Evolutionary conservation across 352 stramenopile species (phyloP).

Genomic region (Phytophthora parvispora): DNA sequence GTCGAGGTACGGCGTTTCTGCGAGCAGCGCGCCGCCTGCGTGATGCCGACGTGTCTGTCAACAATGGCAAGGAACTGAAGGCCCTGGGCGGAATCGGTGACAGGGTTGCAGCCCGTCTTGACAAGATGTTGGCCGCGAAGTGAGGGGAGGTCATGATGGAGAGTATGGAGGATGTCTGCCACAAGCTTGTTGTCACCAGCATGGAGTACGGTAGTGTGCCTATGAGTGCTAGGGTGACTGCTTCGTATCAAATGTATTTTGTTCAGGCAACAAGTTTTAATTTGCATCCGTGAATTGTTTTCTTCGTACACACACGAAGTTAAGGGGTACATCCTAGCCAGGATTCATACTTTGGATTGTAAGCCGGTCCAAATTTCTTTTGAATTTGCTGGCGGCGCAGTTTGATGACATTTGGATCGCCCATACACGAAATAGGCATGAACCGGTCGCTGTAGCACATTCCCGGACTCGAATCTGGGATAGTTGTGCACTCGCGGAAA

Average conservation of each 20-base stretch:
- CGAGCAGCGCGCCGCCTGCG: slow-evolving; percentile 68
- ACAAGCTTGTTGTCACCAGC: slow-evolving; percentile 12
- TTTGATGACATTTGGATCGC: slow-evolving; percentile 14
- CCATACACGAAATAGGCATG: slow-evolving; percentile 30
- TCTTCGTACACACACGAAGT: background rate
- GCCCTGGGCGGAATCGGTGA: slow-evolving; percentile 66
- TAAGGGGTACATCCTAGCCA: slow-evolving; percentile 31
- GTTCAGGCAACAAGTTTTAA: too few species aligned
- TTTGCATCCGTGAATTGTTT: too few species aligned
- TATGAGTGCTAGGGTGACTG: slow-evolving; percentile 10
- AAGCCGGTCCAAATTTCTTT: slow-evolving; percentile 18
- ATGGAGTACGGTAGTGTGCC: background rate
- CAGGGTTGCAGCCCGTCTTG: slow-evolving; percentile 72
- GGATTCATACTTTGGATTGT: slow-evolving; percentile 24
- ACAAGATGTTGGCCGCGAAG: slow-evolving; percentile 41
- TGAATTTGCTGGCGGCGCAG: slow-evolving; percentile 34
- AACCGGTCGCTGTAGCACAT: slow-evolving; percentile 42
- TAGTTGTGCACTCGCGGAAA: slow-evolving; percentile 37
- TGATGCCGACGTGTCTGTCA: slow-evolving; percentile 57
- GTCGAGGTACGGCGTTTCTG: slow-evolving; percentile 70
- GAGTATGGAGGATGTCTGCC: too few species aligned
- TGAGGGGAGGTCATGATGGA: slow-evolving; percentile 2
- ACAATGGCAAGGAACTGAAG: slow-evolving; percentile 58
- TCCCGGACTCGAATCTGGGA: background rate
- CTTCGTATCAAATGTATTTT: slow-evolving; percentile 10